phyloP scores from a whole-genome alignment of 306 rosid species.

The Malus orientalis region DNA sequence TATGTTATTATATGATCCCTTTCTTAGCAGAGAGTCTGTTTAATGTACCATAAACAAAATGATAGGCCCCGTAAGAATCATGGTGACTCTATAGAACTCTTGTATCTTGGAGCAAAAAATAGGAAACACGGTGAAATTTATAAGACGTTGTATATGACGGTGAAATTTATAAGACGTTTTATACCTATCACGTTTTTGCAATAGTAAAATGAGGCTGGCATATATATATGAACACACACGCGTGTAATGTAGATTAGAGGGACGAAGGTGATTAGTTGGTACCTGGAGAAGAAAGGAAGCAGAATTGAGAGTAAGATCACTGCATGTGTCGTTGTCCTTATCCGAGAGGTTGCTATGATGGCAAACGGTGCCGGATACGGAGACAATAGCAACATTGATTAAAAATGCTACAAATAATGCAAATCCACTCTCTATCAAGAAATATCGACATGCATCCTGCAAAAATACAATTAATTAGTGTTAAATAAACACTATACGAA shows the following conservation, averaged over 20 bases:
- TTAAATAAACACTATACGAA: not conserved
- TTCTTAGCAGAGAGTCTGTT: too few species aligned
- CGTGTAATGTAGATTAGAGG: not conserved
- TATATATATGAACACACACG: not conserved
- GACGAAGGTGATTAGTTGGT: not conserved
- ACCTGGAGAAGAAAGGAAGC: constrained; percentile 95
- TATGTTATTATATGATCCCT: too few species aligned
- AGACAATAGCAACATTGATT: constrained; percentile 63
- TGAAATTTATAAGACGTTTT: too few species aligned
- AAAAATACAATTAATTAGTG: not conserved
- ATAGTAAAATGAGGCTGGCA: too few species aligned
- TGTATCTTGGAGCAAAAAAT: too few species aligned
- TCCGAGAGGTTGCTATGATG: constrained; percentile 25
- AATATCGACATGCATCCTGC: constrained; percentile 80
- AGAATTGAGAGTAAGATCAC: constrained; percentile 51
- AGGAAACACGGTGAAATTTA: too few species aligned
- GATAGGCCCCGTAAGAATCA: too few species aligned
- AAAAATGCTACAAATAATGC: constrained; percentile 73
- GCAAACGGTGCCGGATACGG: constrained; percentile 72
- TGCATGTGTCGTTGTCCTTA: constrained; percentile 22
- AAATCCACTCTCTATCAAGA: constrained; percentile 68
- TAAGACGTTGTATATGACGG: too few species aligned
- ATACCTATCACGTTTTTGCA: too few species aligned
- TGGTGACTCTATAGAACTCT: too few species aligned
- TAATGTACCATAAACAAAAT: too few species aligned